phyloP scores from a whole-genome alignment of 2,329 filamentous ascomycete species.

The Colletotrichum godetiae region DNA sequence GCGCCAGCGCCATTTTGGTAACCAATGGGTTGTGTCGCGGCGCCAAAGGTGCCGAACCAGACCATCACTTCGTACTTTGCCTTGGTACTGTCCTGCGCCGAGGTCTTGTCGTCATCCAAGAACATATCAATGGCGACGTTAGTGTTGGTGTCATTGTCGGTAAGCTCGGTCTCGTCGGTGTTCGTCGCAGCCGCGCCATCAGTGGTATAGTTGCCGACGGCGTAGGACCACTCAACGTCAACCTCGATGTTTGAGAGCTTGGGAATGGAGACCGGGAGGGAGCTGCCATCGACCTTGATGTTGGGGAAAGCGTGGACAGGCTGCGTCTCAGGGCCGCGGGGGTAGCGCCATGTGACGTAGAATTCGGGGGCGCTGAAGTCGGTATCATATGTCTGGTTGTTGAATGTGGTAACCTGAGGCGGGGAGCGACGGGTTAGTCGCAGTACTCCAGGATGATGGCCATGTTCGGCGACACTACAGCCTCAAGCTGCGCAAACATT shows the following conservation, averaged over 20 bases:
- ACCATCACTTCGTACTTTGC: slow-evolving; percentile 68
- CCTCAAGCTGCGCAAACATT: background rate
- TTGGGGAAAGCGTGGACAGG: slow-evolving; percentile 68
- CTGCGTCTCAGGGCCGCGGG: slow-evolving; percentile 50
- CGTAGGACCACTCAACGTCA: slow-evolving; percentile 62
- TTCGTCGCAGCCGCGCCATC: slow-evolving; percentile 37
- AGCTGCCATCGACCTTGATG: slow-evolving; percentile 56
- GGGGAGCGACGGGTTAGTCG: background rate
- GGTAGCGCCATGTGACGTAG: slow-evolving; percentile 65
- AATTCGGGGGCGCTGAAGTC: slow-evolving; percentile 59
- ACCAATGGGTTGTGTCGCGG: slow-evolving; percentile 61
- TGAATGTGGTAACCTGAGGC: slow-evolving; percentile 57
- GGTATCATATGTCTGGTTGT: slow-evolving; percentile 62
- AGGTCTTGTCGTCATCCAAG: slow-evolving; percentile 57
- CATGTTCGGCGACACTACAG: background rate
- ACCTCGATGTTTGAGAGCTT: slow-evolving; percentile 53
- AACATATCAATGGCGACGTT: slow-evolving; percentile 72
- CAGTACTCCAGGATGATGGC: background rate
- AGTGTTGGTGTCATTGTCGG: slow-evolving; percentile 54
- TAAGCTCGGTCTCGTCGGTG: slow-evolving; percentile 49
- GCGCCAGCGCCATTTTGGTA: slow-evolving; percentile 41
- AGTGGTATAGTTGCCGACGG: slow-evolving; percentile 53
- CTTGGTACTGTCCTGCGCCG: slow-evolving; percentile 51
- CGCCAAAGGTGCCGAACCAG: slow-evolving; percentile 62
- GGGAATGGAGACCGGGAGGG: slow-evolving; percentile 55